phyloP scores from a whole-genome alignment of 2,329 filamentous ascomycete species.

The Hypoxylon sp. region DNA sequence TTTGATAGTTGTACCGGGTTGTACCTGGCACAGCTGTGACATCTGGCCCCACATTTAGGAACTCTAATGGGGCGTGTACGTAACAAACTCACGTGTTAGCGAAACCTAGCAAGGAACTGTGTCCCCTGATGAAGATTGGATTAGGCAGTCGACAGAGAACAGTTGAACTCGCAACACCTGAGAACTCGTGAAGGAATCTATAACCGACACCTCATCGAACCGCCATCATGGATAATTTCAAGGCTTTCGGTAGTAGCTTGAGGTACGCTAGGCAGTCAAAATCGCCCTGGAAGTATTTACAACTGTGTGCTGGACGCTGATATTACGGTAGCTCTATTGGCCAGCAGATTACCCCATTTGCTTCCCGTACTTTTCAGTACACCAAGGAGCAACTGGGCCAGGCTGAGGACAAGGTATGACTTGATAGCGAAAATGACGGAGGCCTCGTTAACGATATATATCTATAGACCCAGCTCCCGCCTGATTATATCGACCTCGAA shows the following conservation, averaged over 20 bases:
- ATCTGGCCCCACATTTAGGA: neutral
- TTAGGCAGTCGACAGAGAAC: conserved; percentile 33
- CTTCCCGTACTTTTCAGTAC: conserved; percentile 94
- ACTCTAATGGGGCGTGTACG: conserved; percentile 16
- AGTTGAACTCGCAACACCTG: conserved; percentile 27
- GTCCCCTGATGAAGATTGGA: conserved; percentile 32
- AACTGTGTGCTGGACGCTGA: conserved; percentile 40
- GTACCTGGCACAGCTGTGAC: neutral
- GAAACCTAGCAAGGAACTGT: conserved; percentile 2
- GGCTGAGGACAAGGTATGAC: conserved; percentile 87
- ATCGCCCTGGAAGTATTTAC: conserved; percentile 37
- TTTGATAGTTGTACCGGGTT: too few relatives aligned
- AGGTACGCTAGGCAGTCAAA: conserved; percentile 59
- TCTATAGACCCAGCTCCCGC: conserved; percentile 88
- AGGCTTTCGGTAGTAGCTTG: conserved; percentile 70
- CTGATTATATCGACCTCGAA: conserved; percentile 98
- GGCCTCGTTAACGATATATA: conserved; percentile 15
- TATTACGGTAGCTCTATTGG: conserved; percentile 68
- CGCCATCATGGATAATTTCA: conserved; percentile 68
- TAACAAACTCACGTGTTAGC: conserved; percentile 38
- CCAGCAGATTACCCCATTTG: conserved; percentile 90
- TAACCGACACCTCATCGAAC: conserved; percentile 12
- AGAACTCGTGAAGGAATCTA: conserved; percentile 17
- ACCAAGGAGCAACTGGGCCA: conserved; percentile 98
- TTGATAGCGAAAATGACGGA: conserved; percentile 14